Evolutionary conservation across 345 rosid genomes (phyloP).

Genomic region (Salix viminalis): DNA sequence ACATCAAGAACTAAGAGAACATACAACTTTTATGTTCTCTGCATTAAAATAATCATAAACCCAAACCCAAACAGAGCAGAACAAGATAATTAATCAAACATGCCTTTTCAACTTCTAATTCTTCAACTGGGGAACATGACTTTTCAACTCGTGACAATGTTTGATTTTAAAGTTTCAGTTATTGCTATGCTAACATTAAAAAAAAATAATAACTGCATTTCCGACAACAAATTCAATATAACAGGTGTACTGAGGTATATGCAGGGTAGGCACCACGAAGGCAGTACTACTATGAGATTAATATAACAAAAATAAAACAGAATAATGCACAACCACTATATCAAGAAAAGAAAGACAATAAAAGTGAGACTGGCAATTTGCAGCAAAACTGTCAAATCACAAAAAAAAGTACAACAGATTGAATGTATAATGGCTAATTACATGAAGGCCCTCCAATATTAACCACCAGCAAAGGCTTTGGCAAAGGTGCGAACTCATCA

Average conservation of each 20-base stretch:
- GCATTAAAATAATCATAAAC: background rate
- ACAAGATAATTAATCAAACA: background rate
- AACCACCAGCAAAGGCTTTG: conserved; percentile 88
- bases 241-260: background rate
- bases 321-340: background rate
- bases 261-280: background rate
- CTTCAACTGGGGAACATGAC: background rate
- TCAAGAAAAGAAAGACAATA: background rate
- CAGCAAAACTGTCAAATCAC: background rate
- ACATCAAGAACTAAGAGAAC: background rate
- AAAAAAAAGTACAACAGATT: background rate
- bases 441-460: conserved; percentile 89
- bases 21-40: background rate
- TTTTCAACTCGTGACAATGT: background rate
- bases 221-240: background rate
- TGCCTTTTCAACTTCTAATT: background rate
- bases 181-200: background rate
- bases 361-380: background rate
- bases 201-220: background rate
- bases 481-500: conserved; percentile 82
- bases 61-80: too few species aligned
- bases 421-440: conserved; percentile 29
- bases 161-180: background rate
- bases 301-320: background rate
- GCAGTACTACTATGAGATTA: background rate